Conservation (phyloP, 176 grass and related monocot genomes). For the Aegilops bicornis region DNA sequence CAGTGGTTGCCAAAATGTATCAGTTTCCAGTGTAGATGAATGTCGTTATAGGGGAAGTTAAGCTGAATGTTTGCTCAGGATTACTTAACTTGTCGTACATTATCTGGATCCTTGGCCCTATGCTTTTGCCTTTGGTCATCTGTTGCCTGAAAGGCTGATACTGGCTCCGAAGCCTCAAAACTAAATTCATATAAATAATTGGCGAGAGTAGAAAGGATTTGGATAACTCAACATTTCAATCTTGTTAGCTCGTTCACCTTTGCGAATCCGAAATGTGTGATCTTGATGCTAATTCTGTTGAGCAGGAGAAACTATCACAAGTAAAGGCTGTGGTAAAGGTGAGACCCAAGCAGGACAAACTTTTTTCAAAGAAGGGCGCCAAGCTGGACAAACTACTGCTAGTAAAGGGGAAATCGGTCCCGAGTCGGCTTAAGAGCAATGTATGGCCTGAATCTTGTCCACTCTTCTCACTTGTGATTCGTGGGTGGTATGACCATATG, state of each 20-base stretch:
- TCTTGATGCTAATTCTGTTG: not conserved
- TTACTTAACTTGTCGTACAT: too few relatives aligned
- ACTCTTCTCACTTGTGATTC: not conserved
- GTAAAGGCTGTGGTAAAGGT: too few relatives aligned
- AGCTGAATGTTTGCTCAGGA: not conserved
- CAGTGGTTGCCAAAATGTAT: not conserved
- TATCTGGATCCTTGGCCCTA: not conserved
- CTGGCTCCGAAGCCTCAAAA: not conserved
- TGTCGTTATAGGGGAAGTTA: not conserved
- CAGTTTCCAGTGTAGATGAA: not conserved
- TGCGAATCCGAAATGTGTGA: not conserved
- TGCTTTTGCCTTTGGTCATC: not conserved
- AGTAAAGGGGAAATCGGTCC: not conserved
- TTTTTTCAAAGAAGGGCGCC: too few relatives aligned
- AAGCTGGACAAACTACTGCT: not conserved
- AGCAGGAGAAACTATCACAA: not conserved
- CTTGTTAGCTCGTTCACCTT: not conserved
- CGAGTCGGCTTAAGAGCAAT: not conserved
- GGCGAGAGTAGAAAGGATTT: not conserved
- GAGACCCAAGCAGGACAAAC: too few relatives aligned
- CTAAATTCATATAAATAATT: not conserved
- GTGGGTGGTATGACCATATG: not conserved
- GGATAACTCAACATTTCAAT: not conserved
- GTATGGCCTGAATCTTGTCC: not conserved
- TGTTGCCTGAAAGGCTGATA: not conserved